Evolutionary conservation across 805 yeast genomes (phyloP).

Genomic region (Candida schatavii): DNA sequence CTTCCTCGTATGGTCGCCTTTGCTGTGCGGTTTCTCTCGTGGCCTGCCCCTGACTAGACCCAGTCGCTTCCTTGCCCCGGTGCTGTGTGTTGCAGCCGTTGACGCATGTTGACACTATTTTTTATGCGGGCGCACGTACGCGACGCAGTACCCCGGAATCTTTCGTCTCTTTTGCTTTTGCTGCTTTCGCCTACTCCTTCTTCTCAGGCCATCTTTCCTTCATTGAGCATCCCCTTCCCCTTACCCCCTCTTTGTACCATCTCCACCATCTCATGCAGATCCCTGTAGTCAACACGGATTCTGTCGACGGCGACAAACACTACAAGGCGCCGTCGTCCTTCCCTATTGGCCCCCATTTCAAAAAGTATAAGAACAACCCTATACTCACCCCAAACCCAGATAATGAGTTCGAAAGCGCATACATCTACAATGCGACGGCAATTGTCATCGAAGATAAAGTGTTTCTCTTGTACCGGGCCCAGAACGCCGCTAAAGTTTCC

Average conservation of each 20-base stretch:
- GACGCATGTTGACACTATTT: too few relatives aligned
- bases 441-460: conserved; percentile 38
- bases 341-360: conserved; percentile 41
- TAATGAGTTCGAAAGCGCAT: conserved; percentile 36
- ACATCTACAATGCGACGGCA: conserved; percentile 41
- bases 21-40: too few relatives aligned
- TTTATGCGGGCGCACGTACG: too few relatives aligned
- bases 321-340: conserved; percentile 33
- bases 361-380: conserved; percentile 33
- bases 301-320: conserved; percentile 28
- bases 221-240: background rate
- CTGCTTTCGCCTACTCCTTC: too few relatives aligned
- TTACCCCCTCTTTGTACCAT: background rate
- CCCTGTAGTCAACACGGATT: conserved; percentile 24
- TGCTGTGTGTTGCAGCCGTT: too few relatives aligned
- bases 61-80: too few relatives aligned
- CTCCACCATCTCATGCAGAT: conserved; percentile 18
- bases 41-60: too few relatives aligned
- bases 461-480: conserved; percentile 38
- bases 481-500: conserved; percentile 29
- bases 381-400: conserved; percentile 37
- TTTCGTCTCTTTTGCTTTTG: too few relatives aligned
- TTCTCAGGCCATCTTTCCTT: too few relatives aligned
- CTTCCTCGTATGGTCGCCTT: too few relatives aligned
- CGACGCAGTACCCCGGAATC: too few relatives aligned